Evolutionary conservation across 352 stramenopile species (phyloP).

Genomic region (Globisporangium lucens): DNA sequence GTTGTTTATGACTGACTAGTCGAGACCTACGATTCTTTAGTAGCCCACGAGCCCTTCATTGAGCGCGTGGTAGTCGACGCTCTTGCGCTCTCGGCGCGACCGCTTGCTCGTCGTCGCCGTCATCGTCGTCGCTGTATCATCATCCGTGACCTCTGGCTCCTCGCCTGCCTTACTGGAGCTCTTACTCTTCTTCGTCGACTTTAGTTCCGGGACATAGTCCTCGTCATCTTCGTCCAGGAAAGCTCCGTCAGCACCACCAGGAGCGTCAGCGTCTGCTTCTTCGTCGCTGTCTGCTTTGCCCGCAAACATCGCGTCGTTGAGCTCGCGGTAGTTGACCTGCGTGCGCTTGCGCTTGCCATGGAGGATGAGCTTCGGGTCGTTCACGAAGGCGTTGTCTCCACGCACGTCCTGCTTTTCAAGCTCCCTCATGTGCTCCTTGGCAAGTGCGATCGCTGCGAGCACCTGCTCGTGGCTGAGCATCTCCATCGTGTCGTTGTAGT

Average conservation of each 20-base stretch:
- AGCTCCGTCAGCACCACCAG: background rate
- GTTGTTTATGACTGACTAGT: background rate
- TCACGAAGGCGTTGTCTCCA: slow-evolving; percentile 14
- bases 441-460: slow-evolving; percentile 30
- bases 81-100: slow-evolving; percentile 25
- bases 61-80: slow-evolving; percentile 60
- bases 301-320: slow-evolving; percentile 79
- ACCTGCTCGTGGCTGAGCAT: slow-evolving; percentile 31
- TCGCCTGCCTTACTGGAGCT: background rate
- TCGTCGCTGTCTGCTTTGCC: slow-evolving; percentile 56
- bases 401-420: background rate
- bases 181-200: slow-evolving; percentile 1
- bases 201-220: slow-evolving; percentile 10
- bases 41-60: slow-evolving; percentile 44
- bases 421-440: slow-evolving; percentile 20
- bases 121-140: background rate
- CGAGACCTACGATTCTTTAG: background rate
- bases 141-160: background rate
- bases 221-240: slow-evolving; percentile 19
- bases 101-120: background rate
- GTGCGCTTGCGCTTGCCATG: slow-evolving; percentile 77
- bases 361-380: slow-evolving; percentile 46
- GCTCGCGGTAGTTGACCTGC: slow-evolving; percentile 72
- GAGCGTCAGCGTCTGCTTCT: slow-evolving; percentile 30
- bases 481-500: slow-evolving; percentile 46